phyloP scores from a whole-genome alignment of 2,329 filamentous ascomycete species.

The Basipetospora chlamydospora region DNA sequence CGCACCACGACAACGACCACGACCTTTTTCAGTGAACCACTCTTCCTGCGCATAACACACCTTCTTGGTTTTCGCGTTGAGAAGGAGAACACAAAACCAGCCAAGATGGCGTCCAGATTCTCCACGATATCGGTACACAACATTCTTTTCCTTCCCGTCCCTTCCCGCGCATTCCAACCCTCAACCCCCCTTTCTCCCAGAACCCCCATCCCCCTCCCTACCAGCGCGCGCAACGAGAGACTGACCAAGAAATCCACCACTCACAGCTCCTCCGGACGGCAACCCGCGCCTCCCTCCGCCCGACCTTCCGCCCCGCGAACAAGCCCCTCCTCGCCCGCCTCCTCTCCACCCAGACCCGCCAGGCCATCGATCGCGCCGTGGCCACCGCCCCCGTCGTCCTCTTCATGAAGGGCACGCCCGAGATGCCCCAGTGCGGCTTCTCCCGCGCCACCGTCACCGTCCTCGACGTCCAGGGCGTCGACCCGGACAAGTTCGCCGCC shows the following conservation, averaged over 20 bases:
- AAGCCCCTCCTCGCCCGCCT: constrained; percentile 40
- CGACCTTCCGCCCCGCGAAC: constrained; percentile 2
- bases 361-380: constrained; percentile 84
- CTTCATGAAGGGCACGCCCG: constrained; percentile 97
- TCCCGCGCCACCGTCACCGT: constrained; percentile 92
- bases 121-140: too few relatives aligned
- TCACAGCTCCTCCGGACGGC: constrained; percentile 2
- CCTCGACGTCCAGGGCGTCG: constrained; percentile 83
- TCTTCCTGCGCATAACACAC: too few relatives aligned
- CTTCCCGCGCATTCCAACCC: too few relatives aligned
- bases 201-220: neutral
- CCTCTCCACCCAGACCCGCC: constrained; percentile 64
- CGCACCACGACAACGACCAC: too few relatives aligned
- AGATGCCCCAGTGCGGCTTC: constrained; percentile 92
- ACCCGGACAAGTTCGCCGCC: constrained; percentile 91
- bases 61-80: too few relatives aligned
- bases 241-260: neutral
- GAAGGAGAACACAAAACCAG: neutral
- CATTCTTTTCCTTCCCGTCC: too few relatives aligned
- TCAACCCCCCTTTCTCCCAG: neutral
- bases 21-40: too few relatives aligned
- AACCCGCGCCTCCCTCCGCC: constrained; percentile 9
- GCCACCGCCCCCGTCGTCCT: constrained; percentile 80
- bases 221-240: neutral
- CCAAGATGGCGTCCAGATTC: neutral